Conservation (phyloP, 2,329 filamentous ascomycete species). For the Arthroderma uncinatum region DNA sequence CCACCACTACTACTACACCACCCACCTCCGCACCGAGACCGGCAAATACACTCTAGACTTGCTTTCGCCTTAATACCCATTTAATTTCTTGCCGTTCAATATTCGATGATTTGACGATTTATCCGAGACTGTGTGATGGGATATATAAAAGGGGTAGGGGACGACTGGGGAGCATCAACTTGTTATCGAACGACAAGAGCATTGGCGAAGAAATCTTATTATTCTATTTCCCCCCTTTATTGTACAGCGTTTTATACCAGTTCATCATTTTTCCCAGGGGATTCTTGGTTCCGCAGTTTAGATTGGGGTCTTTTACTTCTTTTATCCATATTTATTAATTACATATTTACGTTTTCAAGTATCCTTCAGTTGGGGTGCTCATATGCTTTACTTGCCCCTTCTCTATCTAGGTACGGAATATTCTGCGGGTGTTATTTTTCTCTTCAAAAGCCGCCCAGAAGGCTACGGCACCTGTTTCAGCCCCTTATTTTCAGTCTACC, state of each 20-base stretch:
- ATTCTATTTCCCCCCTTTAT: not conserved
- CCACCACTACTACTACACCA: not conserved
- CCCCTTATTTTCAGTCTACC: too few relatives aligned
- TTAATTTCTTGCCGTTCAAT: not conserved
- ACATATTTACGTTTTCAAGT: not conserved
- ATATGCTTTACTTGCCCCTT: not conserved
- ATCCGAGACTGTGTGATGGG: constrained; percentile 3
- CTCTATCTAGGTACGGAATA: too few relatives aligned
- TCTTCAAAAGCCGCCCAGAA: too few relatives aligned
- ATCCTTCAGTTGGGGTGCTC: not conserved
- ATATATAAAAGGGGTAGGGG: not conserved
- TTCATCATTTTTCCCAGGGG: not conserved
- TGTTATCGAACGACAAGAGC: not conserved
- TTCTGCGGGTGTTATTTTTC: too few relatives aligned
- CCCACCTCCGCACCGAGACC: constrained; percentile 2
- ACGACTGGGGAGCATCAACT: not conserved
- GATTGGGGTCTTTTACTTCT: not conserved
- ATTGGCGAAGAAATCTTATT: not conserved
- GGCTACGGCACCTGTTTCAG: too few relatives aligned
- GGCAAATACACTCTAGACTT: constrained; percentile 2
- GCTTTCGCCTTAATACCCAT: constrained; percentile 2
- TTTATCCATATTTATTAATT: not conserved
- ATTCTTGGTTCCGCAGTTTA: not conserved
- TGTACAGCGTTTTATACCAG: constrained; percentile 4
- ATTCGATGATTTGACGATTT: constrained; percentile 4